phyloP scores from a whole-genome alignment of 176 grass and related monocot genomes.

The Themeda triandra region DNA sequence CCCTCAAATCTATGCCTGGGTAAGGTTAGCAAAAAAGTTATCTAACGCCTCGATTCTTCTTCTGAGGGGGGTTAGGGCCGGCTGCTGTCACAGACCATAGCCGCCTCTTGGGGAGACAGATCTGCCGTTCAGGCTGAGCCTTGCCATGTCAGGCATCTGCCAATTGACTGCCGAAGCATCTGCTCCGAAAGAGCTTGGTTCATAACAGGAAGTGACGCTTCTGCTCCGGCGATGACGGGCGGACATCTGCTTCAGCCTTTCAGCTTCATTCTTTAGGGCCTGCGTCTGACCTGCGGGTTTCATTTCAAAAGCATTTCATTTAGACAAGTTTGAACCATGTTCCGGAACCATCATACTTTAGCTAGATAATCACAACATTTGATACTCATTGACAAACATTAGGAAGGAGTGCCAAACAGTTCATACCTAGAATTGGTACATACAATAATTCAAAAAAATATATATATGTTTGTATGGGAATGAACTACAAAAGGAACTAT shows the following conservation, averaged over 20 bases:
- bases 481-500: neutral
- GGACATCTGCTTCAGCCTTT: constrained; percentile 69
- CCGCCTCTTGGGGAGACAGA: constrained; percentile 25
- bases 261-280: constrained; percentile 77
- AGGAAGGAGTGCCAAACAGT: neutral
- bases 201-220: constrained; percentile 62
- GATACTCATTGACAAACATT: neutral
- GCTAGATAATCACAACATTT: neutral
- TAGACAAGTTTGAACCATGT: neutral
- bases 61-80: neutral
- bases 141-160: constrained; percentile 81
- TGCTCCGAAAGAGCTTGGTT: constrained; percentile 10
- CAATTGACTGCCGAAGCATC: constrained; percentile 42
- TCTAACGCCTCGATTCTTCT: neutral
- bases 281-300: constrained; percentile 59
- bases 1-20: constrained; percentile 41
- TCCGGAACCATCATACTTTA: neutral
- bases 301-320: constrained; percentile 14
- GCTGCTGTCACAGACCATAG: constrained; percentile 26
- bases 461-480: neutral
- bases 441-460: neutral
- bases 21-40: constrained; percentile 46
- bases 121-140: constrained; percentile 56
- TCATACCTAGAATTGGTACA: neutral
- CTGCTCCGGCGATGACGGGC: constrained; percentile 73